A percentile compares a stretch with the other conserved stretches of the same genome.
Evolutionary conservation across 2,329 filamentous ascomycete genomes (phyloP).

Genomic region (Acrocalymma vagum): DNA sequence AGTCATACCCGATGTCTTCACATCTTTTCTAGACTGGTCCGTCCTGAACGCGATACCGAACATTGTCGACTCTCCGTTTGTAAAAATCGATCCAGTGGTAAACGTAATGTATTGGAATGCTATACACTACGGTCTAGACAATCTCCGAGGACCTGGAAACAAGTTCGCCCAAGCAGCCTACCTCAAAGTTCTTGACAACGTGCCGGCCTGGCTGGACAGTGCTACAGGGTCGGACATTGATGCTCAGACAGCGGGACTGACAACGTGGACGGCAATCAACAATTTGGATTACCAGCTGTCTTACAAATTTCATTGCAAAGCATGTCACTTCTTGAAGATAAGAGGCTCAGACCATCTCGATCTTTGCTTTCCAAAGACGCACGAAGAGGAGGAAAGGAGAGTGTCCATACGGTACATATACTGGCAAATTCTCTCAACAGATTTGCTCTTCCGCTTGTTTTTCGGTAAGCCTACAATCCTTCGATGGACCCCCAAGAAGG

Average conservation of each 20-base stretch:
- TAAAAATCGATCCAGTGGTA: conserved; percentile 32
- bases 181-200: conserved; percentile 31
- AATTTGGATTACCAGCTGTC: conserved; percentile 38
- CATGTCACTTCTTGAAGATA: conserved; percentile 30
- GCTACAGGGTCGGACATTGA: conserved; percentile 24
- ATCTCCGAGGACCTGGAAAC: conserved; percentile 22
- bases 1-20: conserved; percentile 29
- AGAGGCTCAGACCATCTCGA: conserved; percentile 32
- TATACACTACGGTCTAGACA: conserved; percentile 31
- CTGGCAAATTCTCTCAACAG: conserved; percentile 32
- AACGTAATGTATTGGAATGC: conserved; percentile 38
- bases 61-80: conserved; percentile 35
- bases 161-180: conserved; percentile 28
- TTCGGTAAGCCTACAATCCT: conserved; percentile 34
- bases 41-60: conserved; percentile 29
- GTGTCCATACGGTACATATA: conserved; percentile 27
- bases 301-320: conserved; percentile 40
- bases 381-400: conserved; percentile 29
- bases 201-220: conserved; percentile 35
- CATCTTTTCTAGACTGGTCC: conserved; percentile 18
- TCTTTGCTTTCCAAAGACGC: conserved; percentile 19
- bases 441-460: conserved; percentile 36
- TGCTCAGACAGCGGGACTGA: conserved; percentile 28
- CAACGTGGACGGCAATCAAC: conserved; percentile 31
- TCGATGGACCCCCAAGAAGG: conserved; percentile 22